Evolutionary conservation across 2,329 filamentous ascomycete genomes (phyloP).

Genomic region (Parasarocladium wereldwijsianum): DNA sequence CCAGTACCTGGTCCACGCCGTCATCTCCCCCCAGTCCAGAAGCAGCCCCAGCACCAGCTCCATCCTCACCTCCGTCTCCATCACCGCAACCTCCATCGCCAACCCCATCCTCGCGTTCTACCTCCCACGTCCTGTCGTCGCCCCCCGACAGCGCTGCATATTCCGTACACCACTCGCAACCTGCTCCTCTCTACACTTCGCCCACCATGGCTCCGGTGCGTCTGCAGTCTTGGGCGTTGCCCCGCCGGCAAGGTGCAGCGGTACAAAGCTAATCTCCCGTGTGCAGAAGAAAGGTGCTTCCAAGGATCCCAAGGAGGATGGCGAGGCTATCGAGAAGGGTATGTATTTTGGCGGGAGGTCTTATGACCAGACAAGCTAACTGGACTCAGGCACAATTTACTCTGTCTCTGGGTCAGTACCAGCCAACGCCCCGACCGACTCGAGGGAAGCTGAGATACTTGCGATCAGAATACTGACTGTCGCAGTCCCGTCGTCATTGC

Average conservation of each 20-base stretch:
- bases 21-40: too few relatives aligned
- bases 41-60: neutral
- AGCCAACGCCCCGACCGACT: slow-evolving; percentile 3
- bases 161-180: slow-evolving; percentile 12
- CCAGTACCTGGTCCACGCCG: too few relatives aligned
- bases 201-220: slow-evolving; percentile 43
- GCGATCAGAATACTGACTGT: slow-evolving; percentile 8
- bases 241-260: too few relatives aligned
- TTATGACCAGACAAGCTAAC: too few relatives aligned
- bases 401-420: slow-evolving; percentile 44
- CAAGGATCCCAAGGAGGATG: slow-evolving; percentile 20
- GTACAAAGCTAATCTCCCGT: slow-evolving; percentile 5
- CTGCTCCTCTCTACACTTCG: slow-evolving; percentile 13
- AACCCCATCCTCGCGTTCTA: slow-evolving; percentile 10
- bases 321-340: slow-evolving; percentile 25
- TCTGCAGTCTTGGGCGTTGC: slow-evolving; percentile 13
- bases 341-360: slow-evolving; percentile 4
- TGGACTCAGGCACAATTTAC: slow-evolving; percentile 40
- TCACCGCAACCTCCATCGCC: slow-evolving; percentile 15
- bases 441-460: slow-evolving; percentile 4
- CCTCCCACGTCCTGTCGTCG: slow-evolving; percentile 17
- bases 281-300: slow-evolving; percentile 12
- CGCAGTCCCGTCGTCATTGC: slow-evolving; percentile 80
- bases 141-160: slow-evolving; percentile 13
- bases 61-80: slow-evolving; percentile 8